A percentile compares a stretch with the other conserved stretches of the same genome.
Evolutionary conservation across 352 stramenopile species (phyloP).

Genomic region (Phytophthora agathidicida): DNA sequence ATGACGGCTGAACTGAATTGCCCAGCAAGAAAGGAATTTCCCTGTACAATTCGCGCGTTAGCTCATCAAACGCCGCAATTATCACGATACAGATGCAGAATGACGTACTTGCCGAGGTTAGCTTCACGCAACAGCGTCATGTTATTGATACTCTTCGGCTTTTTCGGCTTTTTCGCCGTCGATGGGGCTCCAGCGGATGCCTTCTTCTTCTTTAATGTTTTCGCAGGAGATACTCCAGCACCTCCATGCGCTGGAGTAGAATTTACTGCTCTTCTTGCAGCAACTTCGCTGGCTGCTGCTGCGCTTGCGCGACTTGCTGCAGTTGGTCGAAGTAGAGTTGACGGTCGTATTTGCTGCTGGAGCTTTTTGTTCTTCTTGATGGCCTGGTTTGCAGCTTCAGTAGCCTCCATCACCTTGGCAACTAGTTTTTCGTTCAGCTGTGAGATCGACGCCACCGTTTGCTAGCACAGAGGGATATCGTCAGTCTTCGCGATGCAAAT

Average conservation of each 20-base stretch:
- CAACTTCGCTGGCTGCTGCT: conserved; percentile 13
- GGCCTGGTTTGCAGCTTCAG: conserved; percentile 54
- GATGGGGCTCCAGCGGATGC: conserved; percentile 9
- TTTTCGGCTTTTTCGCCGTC: conserved; percentile 43
- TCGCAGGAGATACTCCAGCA: neutral
- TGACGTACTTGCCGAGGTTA: conserved; percentile 71
- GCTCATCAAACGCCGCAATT: neutral
- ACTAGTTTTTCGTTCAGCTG: conserved; percentile 81
- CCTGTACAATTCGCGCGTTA: conserved; percentile 27
- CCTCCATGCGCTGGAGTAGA: neutral
- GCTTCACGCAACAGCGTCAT: conserved; percentile 63
- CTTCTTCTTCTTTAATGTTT: conserved; percentile 36
- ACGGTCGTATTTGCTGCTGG: conserved; percentile 52
- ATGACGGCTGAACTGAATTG: conserved; percentile 59
- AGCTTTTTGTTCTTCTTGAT: conserved; percentile 67
- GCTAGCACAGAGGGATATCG: conserved; percentile 29
- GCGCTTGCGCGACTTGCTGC: conserved; percentile 59
- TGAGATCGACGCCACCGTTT: conserved; percentile 68
- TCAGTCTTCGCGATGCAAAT: neutral
- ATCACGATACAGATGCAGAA: neutral
- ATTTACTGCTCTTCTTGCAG: conserved; percentile 22
- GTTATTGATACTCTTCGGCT: conserved; percentile 55
- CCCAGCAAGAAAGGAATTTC: conserved; percentile 75
- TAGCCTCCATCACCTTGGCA: conserved; percentile 64
- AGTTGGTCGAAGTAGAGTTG: conserved; percentile 55